A percentile compares a stretch with the other conserved stretches of the same genome.
Evolutionary conservation across 305 asterid genomes (phyloP).

Genomic region (Fraxinus greggii): DNA sequence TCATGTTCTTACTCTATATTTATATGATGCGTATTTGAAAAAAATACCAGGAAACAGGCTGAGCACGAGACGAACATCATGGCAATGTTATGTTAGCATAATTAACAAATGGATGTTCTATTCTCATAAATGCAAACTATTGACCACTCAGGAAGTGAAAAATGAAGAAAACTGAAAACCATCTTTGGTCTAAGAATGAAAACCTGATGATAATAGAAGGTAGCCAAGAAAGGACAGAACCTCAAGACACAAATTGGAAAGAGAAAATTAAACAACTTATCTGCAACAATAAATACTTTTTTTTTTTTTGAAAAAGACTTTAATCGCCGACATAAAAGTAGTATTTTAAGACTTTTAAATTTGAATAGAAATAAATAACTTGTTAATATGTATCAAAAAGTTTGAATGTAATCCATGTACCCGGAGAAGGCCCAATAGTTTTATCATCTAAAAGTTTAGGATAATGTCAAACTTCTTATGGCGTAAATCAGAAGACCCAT

Average conservation of each 20-base stretch:
- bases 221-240: neutral
- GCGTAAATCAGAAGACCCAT: neutral
- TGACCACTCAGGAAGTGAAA: neutral
- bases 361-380: neutral
- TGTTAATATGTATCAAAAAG: neutral
- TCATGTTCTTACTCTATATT: neutral
- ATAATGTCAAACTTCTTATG: neutral
- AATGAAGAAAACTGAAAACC: neutral
- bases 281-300: neutral
- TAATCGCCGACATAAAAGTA: neutral
- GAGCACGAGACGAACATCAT: neutral
- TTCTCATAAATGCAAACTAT: neutral
- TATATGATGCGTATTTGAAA: neutral
- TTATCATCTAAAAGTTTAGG: constrained; percentile 10
- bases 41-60: neutral
- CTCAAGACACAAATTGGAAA: neutral
- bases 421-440: neutral
- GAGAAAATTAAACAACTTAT: neutral
- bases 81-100: neutral
- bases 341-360: neutral
- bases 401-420: neutral
- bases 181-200: neutral
- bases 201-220: neutral
- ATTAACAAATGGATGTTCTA: neutral
- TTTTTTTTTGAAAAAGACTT: neutral